Percentiles rank a stretch among this genome's conserved stretches.
Evolutionary conservation across 768 basidiomycete species (phyloP).

Genomic region (Suillus paluster): DNA sequence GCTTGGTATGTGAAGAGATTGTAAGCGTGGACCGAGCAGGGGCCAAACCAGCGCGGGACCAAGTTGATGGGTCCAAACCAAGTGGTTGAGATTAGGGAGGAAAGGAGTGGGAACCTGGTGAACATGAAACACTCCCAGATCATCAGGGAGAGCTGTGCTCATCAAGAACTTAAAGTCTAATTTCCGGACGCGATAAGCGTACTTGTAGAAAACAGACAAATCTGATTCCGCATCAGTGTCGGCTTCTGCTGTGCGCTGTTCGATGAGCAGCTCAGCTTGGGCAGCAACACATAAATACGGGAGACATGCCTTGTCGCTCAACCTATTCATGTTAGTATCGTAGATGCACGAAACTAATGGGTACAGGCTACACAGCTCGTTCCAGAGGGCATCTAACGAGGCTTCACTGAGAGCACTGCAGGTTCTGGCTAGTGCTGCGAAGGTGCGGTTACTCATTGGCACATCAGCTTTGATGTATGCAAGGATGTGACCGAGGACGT

Average conservation of each 20-base stretch:
- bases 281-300: not conserved
- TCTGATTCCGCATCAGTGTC: not conserved
- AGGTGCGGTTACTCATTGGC: not conserved
- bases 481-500: not conserved
- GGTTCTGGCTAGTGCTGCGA: not conserved
- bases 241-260: not conserved
- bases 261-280: not conserved
- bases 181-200: conserved; percentile 1
- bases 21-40: conserved; percentile 1
- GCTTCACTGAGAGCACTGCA: not conserved
- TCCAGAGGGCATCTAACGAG: not conserved
- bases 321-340: not conserved
- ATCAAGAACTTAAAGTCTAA: not conserved
- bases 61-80: not conserved
- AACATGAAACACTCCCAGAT: conserved; percentile 3
- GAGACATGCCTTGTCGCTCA: not conserved
- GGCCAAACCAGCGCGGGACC: not conserved
- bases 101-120: not conserved
- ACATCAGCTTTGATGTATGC: not conserved
- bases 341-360: conserved; percentile 2
- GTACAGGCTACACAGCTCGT: not conserved
- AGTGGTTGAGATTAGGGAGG: not conserved
- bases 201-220: not conserved
- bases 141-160: not conserved
- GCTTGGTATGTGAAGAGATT: conserved; percentile 1